These are phyloP conservation scores for Xylariaceae sp. DNA, from an alignment of 2,329 filamentous ascomycete species.

Conservation along the genomic window DNA sequence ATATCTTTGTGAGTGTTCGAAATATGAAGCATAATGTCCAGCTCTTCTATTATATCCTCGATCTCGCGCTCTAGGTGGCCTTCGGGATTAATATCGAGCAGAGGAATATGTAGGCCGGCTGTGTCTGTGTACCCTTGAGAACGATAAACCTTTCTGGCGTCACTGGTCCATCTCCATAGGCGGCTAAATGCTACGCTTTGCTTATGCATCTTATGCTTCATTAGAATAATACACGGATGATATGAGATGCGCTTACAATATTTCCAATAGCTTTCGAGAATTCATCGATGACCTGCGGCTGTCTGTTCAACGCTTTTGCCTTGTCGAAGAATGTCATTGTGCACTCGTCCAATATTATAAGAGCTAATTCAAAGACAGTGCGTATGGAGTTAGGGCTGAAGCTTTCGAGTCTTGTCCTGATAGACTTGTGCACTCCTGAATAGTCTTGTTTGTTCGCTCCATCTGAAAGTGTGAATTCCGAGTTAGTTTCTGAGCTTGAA, in stretches of 20 bases:
- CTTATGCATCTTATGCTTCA: slow-evolving; percentile 29
- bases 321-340: slow-evolving; percentile 39
- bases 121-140: slow-evolving; percentile 17
- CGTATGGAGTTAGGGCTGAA: slow-evolving; percentile 26
- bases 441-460: slow-evolving; percentile 38
- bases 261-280: slow-evolving; percentile 40
- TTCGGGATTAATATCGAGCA: slow-evolving; percentile 41
- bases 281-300: slow-evolving; percentile 38
- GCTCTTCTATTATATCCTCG: slow-evolving; percentile 45
- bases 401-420: slow-evolving; percentile 31
- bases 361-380: slow-evolving; percentile 39
- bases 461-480: slow-evolving; percentile 9
- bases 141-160: slow-evolving; percentile 20
- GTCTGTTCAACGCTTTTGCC: slow-evolving; percentile 27
- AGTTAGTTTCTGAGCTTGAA: too few species aligned
- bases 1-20: slow-evolving; percentile 34
- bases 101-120: slow-evolving; percentile 24
- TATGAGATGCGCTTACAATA: slow-evolving; percentile 30
- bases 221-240: neutral
- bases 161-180: slow-evolving; percentile 35
- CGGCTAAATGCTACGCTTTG: slow-evolving; percentile 36
- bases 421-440: slow-evolving; percentile 38
- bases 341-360: slow-evolving; percentile 41
- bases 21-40: slow-evolving; percentile 43
- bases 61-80: slow-evolving; percentile 40